These are phyloP conservation scores for Venturia pyrina DNA, from an alignment of 2,329 filamentous ascomycete species.

Conservation along the genomic window DNA sequence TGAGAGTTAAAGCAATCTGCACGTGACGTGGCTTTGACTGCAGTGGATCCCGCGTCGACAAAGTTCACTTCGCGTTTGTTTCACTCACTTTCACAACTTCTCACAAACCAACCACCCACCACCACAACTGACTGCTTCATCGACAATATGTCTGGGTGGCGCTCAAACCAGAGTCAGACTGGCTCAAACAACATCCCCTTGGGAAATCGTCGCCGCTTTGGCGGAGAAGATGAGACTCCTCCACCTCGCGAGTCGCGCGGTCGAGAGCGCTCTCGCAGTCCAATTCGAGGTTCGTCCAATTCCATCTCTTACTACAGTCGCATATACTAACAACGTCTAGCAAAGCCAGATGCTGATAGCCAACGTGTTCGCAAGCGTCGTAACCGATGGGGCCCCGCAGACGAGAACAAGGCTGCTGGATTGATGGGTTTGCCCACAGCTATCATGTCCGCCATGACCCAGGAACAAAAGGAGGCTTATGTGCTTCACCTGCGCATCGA, in stretches of 20 bases:
- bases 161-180: conserved; percentile 69
- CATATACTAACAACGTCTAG: conserved; percentile 5
- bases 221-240: conserved; percentile 48
- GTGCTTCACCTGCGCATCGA: conserved; percentile 94
- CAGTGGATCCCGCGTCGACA: too few relatives aligned
- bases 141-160: conserved; percentile 47
- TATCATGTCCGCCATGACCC: conserved; percentile 96
- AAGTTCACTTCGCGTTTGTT: too few relatives aligned
- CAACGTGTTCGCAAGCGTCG: conserved; percentile 91
- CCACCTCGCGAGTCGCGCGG: conserved; percentile 36
- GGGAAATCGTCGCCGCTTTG: conserved; percentile 73
- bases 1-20: neutral
- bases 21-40: neutral
- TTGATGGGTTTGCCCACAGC: conserved; percentile 95
- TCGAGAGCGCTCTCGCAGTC: conserved; percentile 84
- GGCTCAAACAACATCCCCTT: conserved; percentile 97
- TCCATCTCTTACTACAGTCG: neutral
- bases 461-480: conserved; percentile 95
- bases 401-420: conserved; percentile 96
- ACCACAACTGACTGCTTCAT: neutral
- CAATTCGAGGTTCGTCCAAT: conserved; percentile 56
- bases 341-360: conserved; percentile 50
- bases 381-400: conserved; percentile 94
- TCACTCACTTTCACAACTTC: neutral
- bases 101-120: neutral